These are phyloP conservation scores for Brassica juncea DNA, from an alignment of 345 rosid genomes.

Conservation along the genomic window DNA sequence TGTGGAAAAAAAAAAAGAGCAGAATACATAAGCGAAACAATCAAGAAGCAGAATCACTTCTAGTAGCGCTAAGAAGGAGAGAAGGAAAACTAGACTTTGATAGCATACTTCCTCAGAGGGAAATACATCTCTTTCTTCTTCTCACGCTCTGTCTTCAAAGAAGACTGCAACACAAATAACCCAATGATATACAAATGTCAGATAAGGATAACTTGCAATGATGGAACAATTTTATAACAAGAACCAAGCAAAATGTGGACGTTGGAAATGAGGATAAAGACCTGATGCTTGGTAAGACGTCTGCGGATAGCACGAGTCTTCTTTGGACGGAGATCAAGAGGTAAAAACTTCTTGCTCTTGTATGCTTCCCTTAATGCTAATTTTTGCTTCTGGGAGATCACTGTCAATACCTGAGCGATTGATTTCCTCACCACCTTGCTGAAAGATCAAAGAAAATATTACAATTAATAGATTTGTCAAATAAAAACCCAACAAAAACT, in stretches of 20 bases:
- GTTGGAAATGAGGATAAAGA: not conserved
- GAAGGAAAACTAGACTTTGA: constrained; percentile 33
- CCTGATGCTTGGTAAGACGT: constrained; percentile 91
- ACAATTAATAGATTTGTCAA: not conserved
- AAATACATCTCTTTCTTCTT: constrained; percentile 72
- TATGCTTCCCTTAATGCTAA: constrained; percentile 72
- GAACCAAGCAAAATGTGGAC: not conserved
- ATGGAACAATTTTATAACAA: not conserved
- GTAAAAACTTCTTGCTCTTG: constrained; percentile 80
- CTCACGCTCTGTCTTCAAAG: constrained; percentile 69
- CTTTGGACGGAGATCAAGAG: constrained; percentile 95
- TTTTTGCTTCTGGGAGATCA: constrained; percentile 86
- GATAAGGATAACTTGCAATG: not conserved
- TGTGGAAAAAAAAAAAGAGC: not conserved
- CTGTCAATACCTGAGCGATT: constrained; percentile 88
- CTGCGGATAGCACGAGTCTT: constrained; percentile 93
- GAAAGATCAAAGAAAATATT: constrained; percentile 6
- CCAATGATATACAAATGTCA: not conserved
- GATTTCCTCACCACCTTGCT: constrained; percentile 92
- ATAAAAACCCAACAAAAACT: not conserved
- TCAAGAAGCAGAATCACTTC: constrained; percentile 4
- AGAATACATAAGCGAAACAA: not conserved
- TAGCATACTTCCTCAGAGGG: constrained; percentile 64
- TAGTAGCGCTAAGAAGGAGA: not conserved
- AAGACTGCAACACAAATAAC: constrained; percentile 42